phyloP scores from a whole-genome alignment of 495 filamentous ascomycete genomes.

The Rostrohypoxylon terebratum region DNA sequence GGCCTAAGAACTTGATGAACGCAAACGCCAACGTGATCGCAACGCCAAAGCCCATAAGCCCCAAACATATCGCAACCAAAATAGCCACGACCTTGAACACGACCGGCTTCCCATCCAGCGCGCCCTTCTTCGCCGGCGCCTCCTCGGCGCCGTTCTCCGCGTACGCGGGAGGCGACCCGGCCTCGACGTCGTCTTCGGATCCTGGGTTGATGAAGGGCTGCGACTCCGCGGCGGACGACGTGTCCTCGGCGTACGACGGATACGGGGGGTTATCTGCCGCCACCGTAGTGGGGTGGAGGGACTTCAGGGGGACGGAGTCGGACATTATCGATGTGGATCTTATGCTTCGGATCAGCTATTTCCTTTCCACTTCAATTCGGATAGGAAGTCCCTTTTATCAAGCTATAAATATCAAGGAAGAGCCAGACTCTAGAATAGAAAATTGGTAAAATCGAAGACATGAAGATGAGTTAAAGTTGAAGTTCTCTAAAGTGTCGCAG shows the following conservation, averaged over 20 bases:
- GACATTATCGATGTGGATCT: not conserved
- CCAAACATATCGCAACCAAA: not conserved
- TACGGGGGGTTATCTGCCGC: not conserved
- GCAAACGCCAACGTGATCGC: not conserved
- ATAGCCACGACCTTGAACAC: not conserved
- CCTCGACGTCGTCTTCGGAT: not conserved
- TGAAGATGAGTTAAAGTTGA: not conserved
- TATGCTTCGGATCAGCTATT: no score
- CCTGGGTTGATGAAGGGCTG: not conserved
- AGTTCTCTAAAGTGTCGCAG: not conserved
- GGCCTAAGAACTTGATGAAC: not conserved
- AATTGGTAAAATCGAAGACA: not conserved
- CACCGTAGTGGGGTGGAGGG: not conserved
- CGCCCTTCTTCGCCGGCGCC: not conserved
- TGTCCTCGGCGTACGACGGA: not conserved
- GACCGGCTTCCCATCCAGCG: not conserved
- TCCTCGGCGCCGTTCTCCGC: not conserved
- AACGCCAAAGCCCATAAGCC: not conserved
- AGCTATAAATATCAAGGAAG: not conserved
- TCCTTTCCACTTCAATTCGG: no score
- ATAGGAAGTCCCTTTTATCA: no score
- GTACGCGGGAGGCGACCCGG: not conserved
- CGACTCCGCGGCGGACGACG: not conserved
- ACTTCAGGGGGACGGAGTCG: not conserved
- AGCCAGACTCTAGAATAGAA: not conserved